A percentile compares a stretch with the other conserved stretches of the same genome.
These are phyloP conservation scores for Solanum megistacrolobum DNA, from an alignment of 257 asterid species.

Conservation along the genomic window DNA sequence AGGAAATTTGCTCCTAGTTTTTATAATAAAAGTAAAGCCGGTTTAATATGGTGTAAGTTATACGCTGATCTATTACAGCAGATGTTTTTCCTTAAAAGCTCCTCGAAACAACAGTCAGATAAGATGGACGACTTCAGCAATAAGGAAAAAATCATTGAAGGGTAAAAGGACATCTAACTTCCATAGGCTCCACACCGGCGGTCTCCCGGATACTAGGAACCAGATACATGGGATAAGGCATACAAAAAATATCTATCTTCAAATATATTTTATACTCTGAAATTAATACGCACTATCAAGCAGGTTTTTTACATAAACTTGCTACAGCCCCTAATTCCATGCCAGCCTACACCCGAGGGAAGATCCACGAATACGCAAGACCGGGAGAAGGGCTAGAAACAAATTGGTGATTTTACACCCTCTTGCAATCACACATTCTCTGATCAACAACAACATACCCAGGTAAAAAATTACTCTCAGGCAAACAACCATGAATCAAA, in stretches of 20 bases:
- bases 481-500: background rate
- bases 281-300: background rate
- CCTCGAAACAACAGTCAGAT: background rate
- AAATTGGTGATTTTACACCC: background rate
- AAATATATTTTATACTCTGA: background rate
- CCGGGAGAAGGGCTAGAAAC: background rate
- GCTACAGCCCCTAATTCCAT: background rate
- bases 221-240: background rate
- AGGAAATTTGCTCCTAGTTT: background rate
- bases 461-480: background rate
- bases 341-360: background rate
- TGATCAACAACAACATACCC: background rate
- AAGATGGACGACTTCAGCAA: background rate
- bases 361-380: background rate
- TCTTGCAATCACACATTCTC: background rate
- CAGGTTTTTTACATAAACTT: background rate
- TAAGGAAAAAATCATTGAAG: background rate
- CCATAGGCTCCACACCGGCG: background rate
- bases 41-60: background rate
- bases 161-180: background rate
- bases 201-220: background rate
- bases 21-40: background rate
- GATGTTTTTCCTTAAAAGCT: background rate
- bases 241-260: background rate
- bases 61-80: background rate